Percentiles rank a stretch among this genome's conserved stretches.
Evolutionary conservation across 2,329 filamentous ascomycete genomes (phyloP).

Genomic region (Trichoderma aggressivum): DNA sequence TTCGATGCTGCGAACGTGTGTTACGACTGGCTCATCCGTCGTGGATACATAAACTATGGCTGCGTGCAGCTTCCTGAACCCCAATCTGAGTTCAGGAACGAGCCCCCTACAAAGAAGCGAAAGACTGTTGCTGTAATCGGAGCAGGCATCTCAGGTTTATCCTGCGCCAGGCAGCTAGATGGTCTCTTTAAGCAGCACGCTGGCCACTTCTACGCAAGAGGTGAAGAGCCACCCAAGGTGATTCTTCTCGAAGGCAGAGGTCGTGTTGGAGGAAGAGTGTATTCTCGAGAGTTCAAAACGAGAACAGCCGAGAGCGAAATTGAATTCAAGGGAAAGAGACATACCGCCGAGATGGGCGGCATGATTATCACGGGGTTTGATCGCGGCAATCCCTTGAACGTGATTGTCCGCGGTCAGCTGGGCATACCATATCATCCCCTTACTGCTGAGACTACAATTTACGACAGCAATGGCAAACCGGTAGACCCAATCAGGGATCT

Average conservation of each 20-base stretch:
- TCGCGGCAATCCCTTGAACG: constrained; percentile 87
- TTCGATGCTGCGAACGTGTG: constrained; percentile 85
- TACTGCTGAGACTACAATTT: constrained; percentile 77
- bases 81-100: constrained; percentile 41
- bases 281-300: constrained; percentile 69
- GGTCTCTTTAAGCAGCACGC: constrained; percentile 79
- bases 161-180: constrained; percentile 87
- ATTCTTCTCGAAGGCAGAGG: constrained; percentile 82
- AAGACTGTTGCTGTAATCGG: constrained; percentile 84
- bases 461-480: constrained; percentile 74
- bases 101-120: constrained; percentile 42
- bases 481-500: constrained; percentile 77
- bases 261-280: constrained; percentile 87
- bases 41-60: constrained; percentile 95
- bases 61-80: constrained; percentile 64
- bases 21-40: constrained; percentile 86
- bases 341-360: constrained; percentile 93
- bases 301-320: constrained; percentile 51
- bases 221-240: constrained; percentile 68
- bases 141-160: constrained; percentile 89
- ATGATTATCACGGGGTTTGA: constrained; percentile 99
- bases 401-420: constrained; percentile 85
- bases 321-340: constrained; percentile 56
- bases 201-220: constrained; percentile 60
- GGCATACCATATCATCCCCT: constrained; percentile 82